Conservation (phyloP, 176 grass and related monocot species). For the Oryza coarctata region DNA sequence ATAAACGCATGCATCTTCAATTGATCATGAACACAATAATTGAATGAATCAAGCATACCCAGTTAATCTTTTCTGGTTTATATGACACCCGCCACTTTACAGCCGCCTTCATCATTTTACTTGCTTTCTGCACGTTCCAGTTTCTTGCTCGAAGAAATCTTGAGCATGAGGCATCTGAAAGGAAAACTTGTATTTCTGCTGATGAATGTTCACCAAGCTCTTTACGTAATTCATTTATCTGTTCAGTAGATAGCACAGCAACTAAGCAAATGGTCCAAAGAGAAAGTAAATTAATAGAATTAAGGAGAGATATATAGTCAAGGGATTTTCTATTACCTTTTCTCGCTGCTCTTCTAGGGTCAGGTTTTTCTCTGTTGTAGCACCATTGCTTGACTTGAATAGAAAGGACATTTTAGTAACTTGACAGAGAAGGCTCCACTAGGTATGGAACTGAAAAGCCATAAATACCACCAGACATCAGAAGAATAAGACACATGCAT, state of each 20-base stretch:
- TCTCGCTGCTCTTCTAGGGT: conserved; percentile 50
- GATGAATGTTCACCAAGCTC: conserved; percentile 41
- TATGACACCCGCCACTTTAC: conserved; percentile 70
- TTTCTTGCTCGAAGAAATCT: conserved; percentile 68
- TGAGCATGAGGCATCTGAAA: conserved; percentile 52
- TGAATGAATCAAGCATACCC: conserved; percentile 41
- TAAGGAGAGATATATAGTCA: background rate
- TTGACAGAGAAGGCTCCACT: background rate
- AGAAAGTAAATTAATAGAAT: background rate
- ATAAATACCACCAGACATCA: background rate
- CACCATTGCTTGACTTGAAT: conserved; percentile 46
- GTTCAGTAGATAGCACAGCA: conserved; percentile 6
- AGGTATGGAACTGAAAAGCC: conserved; percentile 13
- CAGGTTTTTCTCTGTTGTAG: conserved; percentile 34
- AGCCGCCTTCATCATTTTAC: conserved; percentile 69
- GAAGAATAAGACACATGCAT: background rate
- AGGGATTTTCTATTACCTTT: conserved; percentile 30
- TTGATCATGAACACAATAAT: background rate
- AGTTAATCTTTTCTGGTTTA: conserved; percentile 61
- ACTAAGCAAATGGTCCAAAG: background rate
- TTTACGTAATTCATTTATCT: conserved; percentile 72
- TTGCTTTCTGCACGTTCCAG: conserved; percentile 68
- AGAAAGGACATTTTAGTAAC: conserved; percentile 51
- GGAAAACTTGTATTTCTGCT: conserved; percentile 44
- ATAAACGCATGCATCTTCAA: conserved; percentile 1